A percentile compares a stretch with the other conserved stretches of the same genome.
phyloP scores from a whole-genome alignment of 768 basidiomycete species.

The Collybia nuda region DNA sequence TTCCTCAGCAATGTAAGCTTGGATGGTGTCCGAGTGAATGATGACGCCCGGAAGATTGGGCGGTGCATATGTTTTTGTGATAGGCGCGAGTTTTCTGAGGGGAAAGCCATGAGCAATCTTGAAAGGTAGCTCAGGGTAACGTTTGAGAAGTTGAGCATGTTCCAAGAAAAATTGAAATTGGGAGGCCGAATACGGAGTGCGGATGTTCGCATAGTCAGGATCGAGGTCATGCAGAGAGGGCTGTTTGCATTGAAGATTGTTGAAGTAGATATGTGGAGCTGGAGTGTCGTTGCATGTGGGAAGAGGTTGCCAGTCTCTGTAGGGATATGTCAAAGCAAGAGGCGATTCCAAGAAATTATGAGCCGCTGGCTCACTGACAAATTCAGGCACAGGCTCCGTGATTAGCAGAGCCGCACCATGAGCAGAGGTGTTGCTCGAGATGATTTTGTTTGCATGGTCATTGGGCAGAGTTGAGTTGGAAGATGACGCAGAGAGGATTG shows the following conservation, averaged over 20 bases:
- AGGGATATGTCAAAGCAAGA: slow-evolving; percentile 3
- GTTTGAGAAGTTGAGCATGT: background rate
- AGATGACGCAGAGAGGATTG: slow-evolving; percentile 4
- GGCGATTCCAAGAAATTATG: slow-evolving; percentile 6
- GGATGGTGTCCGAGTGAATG: slow-evolving; percentile 1
- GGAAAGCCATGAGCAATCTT: slow-evolving; percentile 3
- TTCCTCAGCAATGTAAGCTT: background rate
- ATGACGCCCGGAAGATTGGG: background rate
- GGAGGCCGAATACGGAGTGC: background rate
- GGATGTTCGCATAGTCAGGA: slow-evolving; percentile 4
- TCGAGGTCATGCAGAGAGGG: slow-evolving; percentile 6
- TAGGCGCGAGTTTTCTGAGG: slow-evolving; percentile 1
- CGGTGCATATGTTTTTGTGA: background rate
- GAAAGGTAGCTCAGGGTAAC: background rate
- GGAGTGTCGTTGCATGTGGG: background rate
- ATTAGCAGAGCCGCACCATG: slow-evolving; percentile 18
- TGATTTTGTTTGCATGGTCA: slow-evolving; percentile 1
- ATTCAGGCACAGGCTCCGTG: slow-evolving; percentile 13
- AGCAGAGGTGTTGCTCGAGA: slow-evolving; percentile 17
- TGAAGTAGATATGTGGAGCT: background rate
- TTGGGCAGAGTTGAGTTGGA: slow-evolving; percentile 3
- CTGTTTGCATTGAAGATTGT: background rate
- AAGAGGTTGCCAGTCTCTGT: slow-evolving; percentile 5
- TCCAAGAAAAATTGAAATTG: slow-evolving; percentile 4
- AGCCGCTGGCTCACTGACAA: background rate